Conservation (phyloP, 495 filamentous ascomycete species). For the Cryomyces minteri region DNA sequence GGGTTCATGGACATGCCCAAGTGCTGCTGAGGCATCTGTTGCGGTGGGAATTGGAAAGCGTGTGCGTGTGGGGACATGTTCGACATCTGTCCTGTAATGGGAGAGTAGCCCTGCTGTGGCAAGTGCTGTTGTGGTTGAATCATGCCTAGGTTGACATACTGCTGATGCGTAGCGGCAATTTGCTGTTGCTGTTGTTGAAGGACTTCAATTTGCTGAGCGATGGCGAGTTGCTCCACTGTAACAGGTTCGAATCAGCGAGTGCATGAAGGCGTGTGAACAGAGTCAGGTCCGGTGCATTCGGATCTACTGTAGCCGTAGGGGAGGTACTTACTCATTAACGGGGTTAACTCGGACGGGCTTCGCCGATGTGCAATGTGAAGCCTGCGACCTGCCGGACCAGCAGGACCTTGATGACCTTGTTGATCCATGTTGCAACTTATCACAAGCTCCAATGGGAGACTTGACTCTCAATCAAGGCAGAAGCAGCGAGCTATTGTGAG, state of each 20-base stretch:
- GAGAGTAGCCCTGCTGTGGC: constrained; percentile 46
- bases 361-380: constrained; percentile 94
- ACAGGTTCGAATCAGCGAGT: background rate
- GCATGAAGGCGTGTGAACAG: no score
- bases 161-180: constrained; percentile 85
- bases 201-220: constrained; percentile 96
- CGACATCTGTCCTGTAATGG: constrained; percentile 44
- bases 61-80: constrained; percentile 66
- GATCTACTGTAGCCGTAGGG: background rate
- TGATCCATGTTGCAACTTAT: constrained; percentile 47
- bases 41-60: constrained; percentile 79
- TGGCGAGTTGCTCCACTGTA: constrained; percentile 82
- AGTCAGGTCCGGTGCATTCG: no score
- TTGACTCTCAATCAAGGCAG: background rate
- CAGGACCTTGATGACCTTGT: constrained; percentile 54
- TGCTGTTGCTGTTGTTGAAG: constrained; percentile 98
- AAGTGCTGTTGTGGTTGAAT: constrained; percentile 68
- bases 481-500: background rate
- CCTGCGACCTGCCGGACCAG: constrained; percentile 72
- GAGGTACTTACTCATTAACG: constrained; percentile 84
- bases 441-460: no score
- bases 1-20: constrained; percentile 39
- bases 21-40: constrained; percentile 51
- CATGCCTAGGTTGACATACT: constrained; percentile 94
- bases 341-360: constrained; percentile 94